Conservation (phyloP, 1,284 basidiomycete genomes). For the Amylostereum areolatum region DNA sequence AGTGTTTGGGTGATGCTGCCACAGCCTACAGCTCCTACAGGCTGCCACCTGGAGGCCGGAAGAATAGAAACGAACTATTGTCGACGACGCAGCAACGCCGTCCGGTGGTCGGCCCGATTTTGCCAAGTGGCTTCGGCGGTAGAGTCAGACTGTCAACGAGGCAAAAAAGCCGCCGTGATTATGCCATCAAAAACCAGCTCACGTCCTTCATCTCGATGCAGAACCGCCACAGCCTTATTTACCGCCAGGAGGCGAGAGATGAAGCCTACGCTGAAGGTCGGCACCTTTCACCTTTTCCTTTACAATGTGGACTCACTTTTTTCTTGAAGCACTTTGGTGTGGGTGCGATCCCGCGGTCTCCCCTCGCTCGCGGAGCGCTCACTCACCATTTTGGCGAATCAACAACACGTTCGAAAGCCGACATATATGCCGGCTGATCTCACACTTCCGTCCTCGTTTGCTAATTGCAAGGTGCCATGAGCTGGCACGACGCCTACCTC, state of each 20-base stretch:
- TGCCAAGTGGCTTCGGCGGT: too few species aligned
- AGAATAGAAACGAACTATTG: too few species aligned
- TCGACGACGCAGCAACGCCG: too few species aligned
- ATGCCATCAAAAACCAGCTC: slow-evolving; percentile 7
- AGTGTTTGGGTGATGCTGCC: too few species aligned
- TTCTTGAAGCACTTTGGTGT: slow-evolving; percentile 7
- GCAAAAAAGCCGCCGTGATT: slow-evolving; percentile 22
- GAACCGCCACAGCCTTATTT: slow-evolving; percentile 18
- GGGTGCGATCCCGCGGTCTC: slow-evolving; percentile 31
- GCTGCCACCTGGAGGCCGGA: too few species aligned
- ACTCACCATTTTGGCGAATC: slow-evolving; percentile 20
- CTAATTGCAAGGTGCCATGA: too few species aligned
- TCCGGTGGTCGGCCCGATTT: too few species aligned
- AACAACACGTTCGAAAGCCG: neutral
- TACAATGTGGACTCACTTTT: neutral
- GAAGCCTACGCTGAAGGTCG: slow-evolving; percentile 29
- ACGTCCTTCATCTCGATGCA: slow-evolving; percentile 11
- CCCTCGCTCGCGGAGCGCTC: slow-evolving; percentile 31
- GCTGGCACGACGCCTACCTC: slow-evolving; percentile 27
- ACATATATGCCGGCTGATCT: neutral
- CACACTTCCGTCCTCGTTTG: slow-evolving; percentile 1
- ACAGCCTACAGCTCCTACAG: too few species aligned
- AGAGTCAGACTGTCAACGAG: too few species aligned
- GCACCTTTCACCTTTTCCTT: neutral
- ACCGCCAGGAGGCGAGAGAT: slow-evolving; percentile 48